Base-by-base conservation (phyloP, 2,329 filamentous ascomycete species). In the Pezicula rhizophila region DNA sequence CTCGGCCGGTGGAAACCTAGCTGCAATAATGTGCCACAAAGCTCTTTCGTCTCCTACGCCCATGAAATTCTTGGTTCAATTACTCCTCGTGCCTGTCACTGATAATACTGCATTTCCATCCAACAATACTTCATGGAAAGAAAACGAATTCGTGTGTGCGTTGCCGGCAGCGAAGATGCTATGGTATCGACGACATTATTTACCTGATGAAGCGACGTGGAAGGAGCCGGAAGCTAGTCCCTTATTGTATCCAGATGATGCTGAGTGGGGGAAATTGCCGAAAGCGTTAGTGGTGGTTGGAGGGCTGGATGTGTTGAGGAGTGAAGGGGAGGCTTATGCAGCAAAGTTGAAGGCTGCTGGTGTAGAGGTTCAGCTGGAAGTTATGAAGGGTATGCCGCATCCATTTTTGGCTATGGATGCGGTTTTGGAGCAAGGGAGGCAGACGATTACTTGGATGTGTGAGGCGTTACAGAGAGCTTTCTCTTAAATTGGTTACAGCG, bases 321-420 rank as follows among this genome's bases (percentile, higher is more conserved):
- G 68, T 7, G 78, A 82, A 55, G 78, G 76, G 0, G 68, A 74
- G 57, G 64, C 70, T 50, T 78, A 78, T 60, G 77, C 68, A 3
- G 60, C 67, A 52, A 77, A 73, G 57, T 57, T 82, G 48, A 53
- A 54, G 12, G 62, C 64, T 2, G 70, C 71, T 1, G 76, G 77
- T 1, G 73, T 77, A 1, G 42, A 58, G n/a, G 71, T 70, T 3
- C 68, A 76, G 41, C 57, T 78, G 31, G 68, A 75, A 50, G 62
- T 76, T 17, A 74, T 78, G 70, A 67, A 72, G 55, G 75, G 76
- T 0, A 75, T 78, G 70, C 76, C 77, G 4, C 78, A 81, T 66
- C 75, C 76, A 0, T 81, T 81, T 59, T 66, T 80, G 46, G 76
- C 75, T 2, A 79, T 80, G 77, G 77, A 80, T 57, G 74, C 67